Conservation (phyloP, 2,329 filamentous ascomycete species). For the Piedraia hortae region DNA sequence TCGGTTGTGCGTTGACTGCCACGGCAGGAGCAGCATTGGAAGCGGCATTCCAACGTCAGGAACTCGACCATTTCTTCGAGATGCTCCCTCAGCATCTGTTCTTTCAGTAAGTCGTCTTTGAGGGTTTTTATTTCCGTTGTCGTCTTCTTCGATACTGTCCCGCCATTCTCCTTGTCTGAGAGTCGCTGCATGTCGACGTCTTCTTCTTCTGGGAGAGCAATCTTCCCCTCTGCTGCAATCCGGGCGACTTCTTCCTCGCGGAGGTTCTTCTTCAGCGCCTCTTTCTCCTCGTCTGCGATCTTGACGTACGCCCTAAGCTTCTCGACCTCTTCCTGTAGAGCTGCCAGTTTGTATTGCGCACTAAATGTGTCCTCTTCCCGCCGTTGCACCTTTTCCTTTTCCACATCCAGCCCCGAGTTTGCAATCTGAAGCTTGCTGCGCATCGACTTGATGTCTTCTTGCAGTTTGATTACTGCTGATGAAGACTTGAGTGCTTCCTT, state of each 20-base stretch:
- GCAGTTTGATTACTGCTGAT: slow-evolving; percentile 38
- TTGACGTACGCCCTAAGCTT: slow-evolving; percentile 17
- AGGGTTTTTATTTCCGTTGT: slow-evolving; percentile 20
- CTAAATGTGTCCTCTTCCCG: slow-evolving; percentile 43
- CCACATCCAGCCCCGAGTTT: slow-evolving; percentile 32
- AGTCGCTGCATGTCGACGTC: slow-evolving; percentile 30
- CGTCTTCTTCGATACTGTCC: slow-evolving; percentile 17
- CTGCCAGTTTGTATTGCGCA: slow-evolving; percentile 36
- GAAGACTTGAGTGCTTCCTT: slow-evolving; percentile 56
- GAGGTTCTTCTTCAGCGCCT: slow-evolving; percentile 42
- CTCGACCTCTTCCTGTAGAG: slow-evolving; percentile 37
- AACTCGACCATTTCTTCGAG: slow-evolving; percentile 50
- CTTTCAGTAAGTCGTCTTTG: slow-evolving; percentile 23
- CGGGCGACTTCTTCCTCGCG: slow-evolving; percentile 46
- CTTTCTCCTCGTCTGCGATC: slow-evolving; percentile 43
- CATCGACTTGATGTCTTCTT: slow-evolving; percentile 41
- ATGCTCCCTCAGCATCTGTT: slow-evolving; percentile 33
- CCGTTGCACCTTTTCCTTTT: slow-evolving; percentile 32
- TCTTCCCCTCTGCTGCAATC: slow-evolving; percentile 42
- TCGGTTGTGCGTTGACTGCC: slow-evolving; percentile 12
- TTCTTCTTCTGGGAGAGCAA: slow-evolving; percentile 32
- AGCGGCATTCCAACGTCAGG: slow-evolving; percentile 44
- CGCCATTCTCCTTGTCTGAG: slow-evolving; percentile 18
- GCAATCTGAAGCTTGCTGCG: slow-evolving; percentile 26
- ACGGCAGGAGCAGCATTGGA: slow-evolving; percentile 35